Evolutionary conservation across 2,329 filamentous ascomycete genomes (phyloP).

Genomic region (Alternaria metachromatica): DNA sequence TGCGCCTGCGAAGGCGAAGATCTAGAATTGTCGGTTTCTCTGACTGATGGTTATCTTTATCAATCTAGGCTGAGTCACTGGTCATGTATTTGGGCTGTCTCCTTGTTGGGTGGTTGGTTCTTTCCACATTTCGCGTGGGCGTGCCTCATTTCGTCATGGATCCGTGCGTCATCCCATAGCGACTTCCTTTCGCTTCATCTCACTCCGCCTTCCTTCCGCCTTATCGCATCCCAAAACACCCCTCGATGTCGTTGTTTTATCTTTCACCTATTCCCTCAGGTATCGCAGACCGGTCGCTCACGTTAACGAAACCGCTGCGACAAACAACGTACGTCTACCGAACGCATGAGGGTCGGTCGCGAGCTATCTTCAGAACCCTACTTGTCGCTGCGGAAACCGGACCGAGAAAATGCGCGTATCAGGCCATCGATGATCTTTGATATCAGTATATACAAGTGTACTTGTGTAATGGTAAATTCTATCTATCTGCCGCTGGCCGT

Average conservation of each 20-base stretch:
- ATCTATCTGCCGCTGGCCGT: slow-evolving; percentile 23
- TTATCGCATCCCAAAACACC: neutral
- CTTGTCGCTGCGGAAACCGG: neutral
- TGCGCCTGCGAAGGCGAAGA: slow-evolving; percentile 57
- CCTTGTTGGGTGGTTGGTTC: neutral
- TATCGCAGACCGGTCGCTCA: neutral
- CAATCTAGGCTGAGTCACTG: neutral
- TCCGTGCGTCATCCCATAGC: neutral
- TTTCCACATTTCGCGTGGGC: neutral
- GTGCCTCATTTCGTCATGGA: neutral
- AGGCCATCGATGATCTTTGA: neutral
- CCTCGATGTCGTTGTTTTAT: neutral
- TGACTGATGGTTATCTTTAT: rapidly evolving
- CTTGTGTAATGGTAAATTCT: neutral
- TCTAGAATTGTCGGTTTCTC: slow-evolving; percentile 31
- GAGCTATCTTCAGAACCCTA: neutral
- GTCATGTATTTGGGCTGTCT: neutral
- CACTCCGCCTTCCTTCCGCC: neutral
- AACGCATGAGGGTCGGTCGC: neutral
- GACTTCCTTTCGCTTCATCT: neutral
- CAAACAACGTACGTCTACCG: neutral
- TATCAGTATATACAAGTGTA: slow-evolving; percentile 4
- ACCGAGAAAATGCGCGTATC: neutral
- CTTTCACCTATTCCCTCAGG: neutral
- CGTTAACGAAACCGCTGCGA: neutral